These are phyloP conservation scores for Fusarium sp. DNA, from an alignment of 2,329 filamentous ascomycete species.

Conservation along the genomic window DNA sequence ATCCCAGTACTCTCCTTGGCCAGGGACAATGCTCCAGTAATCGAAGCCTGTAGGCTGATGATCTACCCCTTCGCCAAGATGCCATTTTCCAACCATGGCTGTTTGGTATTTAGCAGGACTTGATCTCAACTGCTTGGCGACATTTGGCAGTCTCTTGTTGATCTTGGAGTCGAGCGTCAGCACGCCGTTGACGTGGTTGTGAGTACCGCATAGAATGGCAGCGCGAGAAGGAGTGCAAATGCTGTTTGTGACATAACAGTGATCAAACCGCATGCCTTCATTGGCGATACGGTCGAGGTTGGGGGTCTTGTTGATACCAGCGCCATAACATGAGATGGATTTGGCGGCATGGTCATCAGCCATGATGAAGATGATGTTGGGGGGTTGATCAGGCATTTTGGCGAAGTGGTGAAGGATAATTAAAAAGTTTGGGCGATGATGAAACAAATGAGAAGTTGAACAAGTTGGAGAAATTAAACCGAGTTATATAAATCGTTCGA, in stretches of 20 bases:
- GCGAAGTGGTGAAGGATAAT: no score
- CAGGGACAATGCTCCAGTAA: constrained; percentile 65
- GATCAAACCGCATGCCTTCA: constrained; percentile 65
- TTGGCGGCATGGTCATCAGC: constrained; percentile 68
- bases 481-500: no score
- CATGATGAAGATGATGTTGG: constrained; percentile 63
- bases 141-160: constrained; percentile 64
- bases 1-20: constrained; percentile 66
- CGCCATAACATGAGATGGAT: constrained; percentile 63
- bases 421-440: no score
- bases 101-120: constrained; percentile 61
- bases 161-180: constrained; percentile 61
- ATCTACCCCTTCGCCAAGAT: constrained; percentile 61
- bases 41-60: constrained; percentile 65
- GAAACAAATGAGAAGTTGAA: no score
- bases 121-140: constrained; percentile 63
- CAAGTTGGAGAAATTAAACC: no score
- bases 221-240: constrained; percentile 67
- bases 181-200: constrained; percentile 67
- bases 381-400: neutral
- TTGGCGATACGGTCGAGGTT: constrained; percentile 64
- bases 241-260: constrained; percentile 67
- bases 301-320: constrained; percentile 65
- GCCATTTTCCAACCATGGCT: constrained; percentile 68
- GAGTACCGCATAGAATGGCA: constrained; percentile 63